These are phyloP conservation scores for Kurtzmaniella cleridarum DNA, from an alignment of 805 yeast genomes.

Conservation along the genomic window DNA sequence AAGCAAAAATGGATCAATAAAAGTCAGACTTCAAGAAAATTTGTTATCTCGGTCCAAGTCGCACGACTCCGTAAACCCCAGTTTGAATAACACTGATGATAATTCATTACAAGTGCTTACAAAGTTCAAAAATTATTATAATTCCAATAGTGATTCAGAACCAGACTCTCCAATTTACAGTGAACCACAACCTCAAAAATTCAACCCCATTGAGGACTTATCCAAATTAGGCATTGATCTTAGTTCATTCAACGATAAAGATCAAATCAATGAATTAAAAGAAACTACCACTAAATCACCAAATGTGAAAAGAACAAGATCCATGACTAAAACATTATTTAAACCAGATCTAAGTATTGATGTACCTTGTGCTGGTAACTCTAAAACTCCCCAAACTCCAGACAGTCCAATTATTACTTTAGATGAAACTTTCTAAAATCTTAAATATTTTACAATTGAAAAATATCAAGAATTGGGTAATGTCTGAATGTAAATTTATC, in stretches of 20 bases:
- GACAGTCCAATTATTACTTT: constrained; percentile 34
- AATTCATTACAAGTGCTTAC: constrained; percentile 19
- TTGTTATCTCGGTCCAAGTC: constrained; percentile 30
- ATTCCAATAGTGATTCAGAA: constrained; percentile 6
- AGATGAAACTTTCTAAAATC: constrained; percentile 26
- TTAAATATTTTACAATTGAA: too few relatives aligned
- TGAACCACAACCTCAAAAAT: constrained; percentile 32
- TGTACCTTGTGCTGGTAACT: not conserved
- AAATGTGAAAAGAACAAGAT: constrained; percentile 15
- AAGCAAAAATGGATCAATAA: constrained; percentile 12
- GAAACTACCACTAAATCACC: constrained; percentile 4
- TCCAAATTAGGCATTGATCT: constrained; percentile 28
- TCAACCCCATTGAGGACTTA: constrained; percentile 24
- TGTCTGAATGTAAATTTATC: too few relatives aligned
- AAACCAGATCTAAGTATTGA: constrained; percentile 23
- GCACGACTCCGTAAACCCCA: constrained; percentile 13
- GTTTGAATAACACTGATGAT: constrained; percentile 9
- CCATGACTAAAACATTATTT: constrained; percentile 32
- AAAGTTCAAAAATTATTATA: constrained; percentile 19
- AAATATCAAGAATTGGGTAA: too few relatives aligned
- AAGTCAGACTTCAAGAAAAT: constrained; percentile 33
- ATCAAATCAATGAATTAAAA: constrained; percentile 17
- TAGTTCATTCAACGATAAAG: constrained; percentile 16
- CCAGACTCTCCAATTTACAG: constrained; percentile 11
- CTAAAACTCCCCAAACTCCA: constrained; percentile 6